Conservation (phyloP, 306 rosid species). For the Crotalaria pallida region DNA sequence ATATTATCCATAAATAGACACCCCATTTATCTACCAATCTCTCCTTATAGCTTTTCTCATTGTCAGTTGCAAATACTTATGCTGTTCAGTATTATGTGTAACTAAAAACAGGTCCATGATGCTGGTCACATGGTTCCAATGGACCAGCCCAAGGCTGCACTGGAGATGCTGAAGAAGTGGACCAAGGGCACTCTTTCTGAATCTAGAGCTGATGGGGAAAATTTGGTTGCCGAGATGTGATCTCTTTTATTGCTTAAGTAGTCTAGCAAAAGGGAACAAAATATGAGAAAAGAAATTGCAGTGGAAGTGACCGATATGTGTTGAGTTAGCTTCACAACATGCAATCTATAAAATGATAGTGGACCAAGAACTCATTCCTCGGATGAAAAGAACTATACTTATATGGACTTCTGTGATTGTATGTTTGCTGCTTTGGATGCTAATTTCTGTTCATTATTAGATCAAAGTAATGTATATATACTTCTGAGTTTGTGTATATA, state of each 20-base stretch:
- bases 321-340: neutral
- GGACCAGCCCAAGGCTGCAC: constrained; percentile 93
- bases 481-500: too few relatives aligned
- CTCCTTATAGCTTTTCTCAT: neutral
- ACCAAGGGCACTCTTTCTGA: constrained; percentile 56
- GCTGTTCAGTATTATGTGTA: neutral
- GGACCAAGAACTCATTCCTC: neutral
- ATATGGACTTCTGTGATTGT: neutral
- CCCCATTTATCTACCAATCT: neutral
- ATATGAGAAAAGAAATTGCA: neutral
- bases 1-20: neutral
- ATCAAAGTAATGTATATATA: neutral
- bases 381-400: neutral
- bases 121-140: constrained; percentile 99
- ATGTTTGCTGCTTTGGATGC: neutral
- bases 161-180: constrained; percentile 90
- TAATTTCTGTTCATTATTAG: constrained; percentile 1
- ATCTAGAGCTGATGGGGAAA: constrained; percentile 27
- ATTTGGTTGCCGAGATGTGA: constrained; percentile 58
- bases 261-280: neutral
- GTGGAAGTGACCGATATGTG: neutral
- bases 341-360: neutral
- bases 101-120: constrained; percentile 66
- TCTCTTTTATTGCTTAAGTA: neutral
- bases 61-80: neutral